Base-by-base conservation (phyloP, 2,329 filamentous ascomycete genomes). In the Neophaeococcomyces mojaviensis region DNA sequence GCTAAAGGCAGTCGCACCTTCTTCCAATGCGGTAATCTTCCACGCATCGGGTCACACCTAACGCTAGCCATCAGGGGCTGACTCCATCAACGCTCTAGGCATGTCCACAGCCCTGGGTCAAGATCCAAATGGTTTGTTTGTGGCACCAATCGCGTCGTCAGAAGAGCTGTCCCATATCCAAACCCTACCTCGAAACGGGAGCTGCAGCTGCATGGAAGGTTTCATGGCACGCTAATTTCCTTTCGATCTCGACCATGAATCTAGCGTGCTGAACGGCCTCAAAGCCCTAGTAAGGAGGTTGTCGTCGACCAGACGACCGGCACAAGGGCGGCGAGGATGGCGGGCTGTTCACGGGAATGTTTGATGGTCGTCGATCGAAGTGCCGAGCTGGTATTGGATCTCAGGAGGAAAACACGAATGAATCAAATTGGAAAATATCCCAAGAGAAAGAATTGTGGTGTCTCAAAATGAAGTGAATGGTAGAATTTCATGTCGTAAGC, bases 271-370 rank as follows among this genome's bases (percentile, higher is more conserved):
- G 16, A 19, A 18, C 16, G 20, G 20, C 34, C 19, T 18, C 20
- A 19, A 34, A 37, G 7, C 34, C 34, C 19, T 4, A 37, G 7
- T 16, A 18, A 19, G 16, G 16, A 10, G 8, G 32, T 37, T 37
- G 22, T 24, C 19, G 41, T 44, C 41, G 41, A 37, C 41, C 41
- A 37, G 41, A 37, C 32, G 41, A 44, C 41, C 41, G 41, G n/a
- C 24, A 13, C 24, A 26, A 8, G 8, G 6, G n/a, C 37, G 20
- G 8, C 20, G 10, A 24, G 3, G 4, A 24, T 26, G 6, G 32
- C 9, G 33, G 16, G 39, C 30, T 43, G 28, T 10, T 6, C 10
- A 28, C n/a, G 24, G 10, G 5, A 28, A 28, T 10, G 24, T 10
- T 5, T 10, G 10, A 5, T 28, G 10, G 5, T 10, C 10, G 24